phyloP scores from a whole-genome alignment of 129 eudicot species.

The Calendula officinalis region DNA sequence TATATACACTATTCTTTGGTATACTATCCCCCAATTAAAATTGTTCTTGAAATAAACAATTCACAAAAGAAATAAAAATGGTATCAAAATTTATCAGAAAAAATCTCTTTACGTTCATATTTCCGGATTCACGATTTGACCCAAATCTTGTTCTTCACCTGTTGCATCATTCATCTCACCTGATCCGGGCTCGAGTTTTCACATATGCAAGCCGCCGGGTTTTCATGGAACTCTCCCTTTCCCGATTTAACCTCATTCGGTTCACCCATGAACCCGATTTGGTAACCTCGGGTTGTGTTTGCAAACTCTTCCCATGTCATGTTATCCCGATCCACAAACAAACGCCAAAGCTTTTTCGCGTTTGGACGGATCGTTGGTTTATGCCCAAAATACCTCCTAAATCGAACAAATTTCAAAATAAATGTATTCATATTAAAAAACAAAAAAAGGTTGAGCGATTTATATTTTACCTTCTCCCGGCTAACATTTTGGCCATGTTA shows the following conservation, averaged over 20 bases:
- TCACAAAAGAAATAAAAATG: background rate
- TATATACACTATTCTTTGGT: background rate
- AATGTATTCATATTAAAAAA: background rate
- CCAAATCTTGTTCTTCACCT: slow-evolving; percentile 43
- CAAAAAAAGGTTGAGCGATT: background rate
- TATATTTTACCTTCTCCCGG: slow-evolving; percentile 65
- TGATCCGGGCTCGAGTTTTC: slow-evolving; percentile 20
- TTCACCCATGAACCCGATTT: slow-evolving; percentile 73
- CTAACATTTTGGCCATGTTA: slow-evolving; percentile 79
- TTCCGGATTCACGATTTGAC: slow-evolving; percentile 19
- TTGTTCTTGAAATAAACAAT: background rate
- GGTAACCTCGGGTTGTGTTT: slow-evolving; percentile 42
- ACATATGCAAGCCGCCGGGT: slow-evolving; percentile 70
- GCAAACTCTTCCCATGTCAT: slow-evolving; percentile 66
- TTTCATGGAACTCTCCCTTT: slow-evolving; percentile 62
- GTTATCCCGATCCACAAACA: slow-evolving; percentile 46
- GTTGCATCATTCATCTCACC: slow-evolving; percentile 9
- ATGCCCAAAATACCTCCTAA: slow-evolving; percentile 87
- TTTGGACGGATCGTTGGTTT: slow-evolving; percentile 76
- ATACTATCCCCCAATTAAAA: background rate
- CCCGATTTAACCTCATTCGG: slow-evolving; percentile 66
- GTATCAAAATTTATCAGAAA: slow-evolving; percentile 31
- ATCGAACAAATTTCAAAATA: background rate
- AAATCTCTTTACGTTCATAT: slow-evolving; percentile 40
- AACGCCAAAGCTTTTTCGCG: slow-evolving; percentile 53